Evolutionary conservation across 805 yeast species (phyloP), one percentile per base, ranked within the genome.

Genomic region (Yarrowia sp.): DNA sequence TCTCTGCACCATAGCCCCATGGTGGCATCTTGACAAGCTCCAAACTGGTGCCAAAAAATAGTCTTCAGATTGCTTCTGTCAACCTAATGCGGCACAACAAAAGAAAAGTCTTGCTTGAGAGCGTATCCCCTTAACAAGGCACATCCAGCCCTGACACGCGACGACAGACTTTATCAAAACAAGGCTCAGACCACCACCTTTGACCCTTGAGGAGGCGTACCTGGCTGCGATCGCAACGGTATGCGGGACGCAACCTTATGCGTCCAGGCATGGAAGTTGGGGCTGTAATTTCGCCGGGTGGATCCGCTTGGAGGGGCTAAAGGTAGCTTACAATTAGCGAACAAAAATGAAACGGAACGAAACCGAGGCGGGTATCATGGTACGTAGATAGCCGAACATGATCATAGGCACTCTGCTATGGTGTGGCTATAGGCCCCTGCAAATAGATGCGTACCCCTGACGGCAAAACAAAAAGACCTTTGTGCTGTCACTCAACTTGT

Each of bases 231-330:
- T 12, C 32, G 33, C 22, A 44, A 44, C 51, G 33, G 51, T 28
- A 24, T 24, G 49, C 32, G 49, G 49, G 4, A 35, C 22, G 51
- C 11, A 48, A 48, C 52, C 17, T 48, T 28, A 48, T 44, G 49
- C 49, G 7, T 3, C 35, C 36, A 48, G 36, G 22, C 49, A 10
- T 44, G 51, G 16, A 17, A 28, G 35, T 17, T 28, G 36, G 36
- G 52, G 51, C 32, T 26, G 21, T 11, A 17, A 14, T 28, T 28
- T 26, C 35, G 21, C n/a, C 33, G 52, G 52, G 52, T 48, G 52
- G 52, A 19, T 48, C 52, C 36, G 52, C 36, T 17, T 16, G 11
- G 36, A 30, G 52, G 52, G 52, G 52, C 52, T 48, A 48, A 48
- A 44, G 5, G 49, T 10, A 30, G 52, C 19, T 48, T 48, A n/a